These are phyloP conservation scores for Thelephora ganbajun DNA, from an alignment of 768 basidiomycete species.

Conservation along the genomic window DNA sequence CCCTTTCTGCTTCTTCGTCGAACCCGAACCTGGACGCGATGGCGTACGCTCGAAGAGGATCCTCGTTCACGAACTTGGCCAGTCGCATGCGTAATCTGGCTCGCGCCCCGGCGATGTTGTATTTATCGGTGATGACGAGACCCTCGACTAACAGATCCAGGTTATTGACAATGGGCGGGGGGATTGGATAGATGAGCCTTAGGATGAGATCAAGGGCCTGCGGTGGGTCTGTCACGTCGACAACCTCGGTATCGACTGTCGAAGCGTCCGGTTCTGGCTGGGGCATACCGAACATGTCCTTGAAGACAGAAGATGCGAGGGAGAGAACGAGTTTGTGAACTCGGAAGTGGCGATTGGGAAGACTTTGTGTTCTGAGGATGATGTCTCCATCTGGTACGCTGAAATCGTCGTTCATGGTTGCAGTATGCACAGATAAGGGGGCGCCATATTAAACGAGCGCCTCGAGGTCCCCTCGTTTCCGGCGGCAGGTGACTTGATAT, in stretches of 20 bases:
- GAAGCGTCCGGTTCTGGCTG: conserved; percentile 2
- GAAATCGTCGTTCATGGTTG: conserved; percentile 3
- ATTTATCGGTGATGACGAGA: conserved; percentile 10
- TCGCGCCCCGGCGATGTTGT: conserved; percentile 5
- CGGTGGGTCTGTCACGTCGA: conserved; percentile 10
- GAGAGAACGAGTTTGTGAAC: conserved; percentile 13
- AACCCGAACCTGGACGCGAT: neutral
- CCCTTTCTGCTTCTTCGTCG: neutral
- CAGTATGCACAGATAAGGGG: no score
- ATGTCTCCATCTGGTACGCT: conserved; percentile 9
- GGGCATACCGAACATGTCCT: conserved; percentile 15
- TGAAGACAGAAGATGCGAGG: conserved; percentile 15
- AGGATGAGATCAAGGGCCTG: conserved; percentile 10
- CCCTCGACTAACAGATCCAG: conserved; percentile 12
- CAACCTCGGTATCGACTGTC: conserved; percentile 2
- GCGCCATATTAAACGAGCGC: no score
- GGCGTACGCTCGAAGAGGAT: neutral
- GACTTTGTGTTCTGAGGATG: conserved; percentile 3
- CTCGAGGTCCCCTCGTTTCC: no score
- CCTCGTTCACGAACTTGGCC: neutral
- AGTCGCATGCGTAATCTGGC: neutral
- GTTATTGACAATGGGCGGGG: neutral
- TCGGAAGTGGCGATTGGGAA: conserved; percentile 6
- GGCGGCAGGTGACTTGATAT: no score
- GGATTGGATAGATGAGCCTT: conserved; percentile 10